phyloP scores from a whole-genome alignment of 139 green algal species.

The Chlorella sp. region DNA sequence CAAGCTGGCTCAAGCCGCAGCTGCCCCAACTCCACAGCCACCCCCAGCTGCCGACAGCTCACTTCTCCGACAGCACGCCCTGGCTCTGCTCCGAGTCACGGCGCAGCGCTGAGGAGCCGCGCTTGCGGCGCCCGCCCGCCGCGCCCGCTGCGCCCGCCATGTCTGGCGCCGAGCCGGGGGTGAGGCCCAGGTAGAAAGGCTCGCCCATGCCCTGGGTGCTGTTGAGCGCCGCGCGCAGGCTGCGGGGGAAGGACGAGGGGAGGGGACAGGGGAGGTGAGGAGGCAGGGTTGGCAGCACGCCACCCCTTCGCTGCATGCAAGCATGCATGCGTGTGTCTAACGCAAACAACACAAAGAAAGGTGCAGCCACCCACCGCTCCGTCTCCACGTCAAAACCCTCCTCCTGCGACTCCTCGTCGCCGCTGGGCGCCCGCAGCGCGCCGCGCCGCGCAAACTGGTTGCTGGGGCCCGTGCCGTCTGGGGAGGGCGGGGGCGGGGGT shows the following conservation, averaged over 20 bases:
- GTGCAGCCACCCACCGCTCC: slow-evolving; percentile 8
- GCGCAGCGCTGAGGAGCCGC: background rate
- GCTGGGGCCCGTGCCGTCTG: background rate
- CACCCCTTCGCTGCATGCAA: background rate
- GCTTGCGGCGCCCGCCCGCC: slow-evolving; percentile 4
- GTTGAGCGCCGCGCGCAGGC: slow-evolving; percentile 35
- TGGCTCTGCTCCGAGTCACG: slow-evolving; percentile 9
- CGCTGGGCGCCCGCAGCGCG: background rate
- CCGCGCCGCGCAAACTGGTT: background rate
- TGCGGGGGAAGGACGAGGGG: background rate
- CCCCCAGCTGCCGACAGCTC: background rate
- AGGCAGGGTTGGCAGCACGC: background rate
- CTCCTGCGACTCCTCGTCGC: background rate
- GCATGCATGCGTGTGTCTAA: background rate
- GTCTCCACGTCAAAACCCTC: slow-evolving; percentile 36
- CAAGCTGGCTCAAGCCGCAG: background rate
- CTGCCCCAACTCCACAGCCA: background rate
- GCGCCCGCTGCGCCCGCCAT: background rate
- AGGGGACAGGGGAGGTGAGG: background rate
- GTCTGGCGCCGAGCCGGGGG: background rate
- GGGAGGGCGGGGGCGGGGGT: too few species aligned
- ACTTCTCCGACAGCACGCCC: slow-evolving; percentile 21
- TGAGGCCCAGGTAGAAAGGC: slow-evolving; percentile 54
- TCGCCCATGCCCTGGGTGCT: slow-evolving; percentile 8
- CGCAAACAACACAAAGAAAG: background rate